Evolutionary conservation across 1,139 yeast species (phyloP).

Genomic region (Blastobotrys aristatus): DNA sequence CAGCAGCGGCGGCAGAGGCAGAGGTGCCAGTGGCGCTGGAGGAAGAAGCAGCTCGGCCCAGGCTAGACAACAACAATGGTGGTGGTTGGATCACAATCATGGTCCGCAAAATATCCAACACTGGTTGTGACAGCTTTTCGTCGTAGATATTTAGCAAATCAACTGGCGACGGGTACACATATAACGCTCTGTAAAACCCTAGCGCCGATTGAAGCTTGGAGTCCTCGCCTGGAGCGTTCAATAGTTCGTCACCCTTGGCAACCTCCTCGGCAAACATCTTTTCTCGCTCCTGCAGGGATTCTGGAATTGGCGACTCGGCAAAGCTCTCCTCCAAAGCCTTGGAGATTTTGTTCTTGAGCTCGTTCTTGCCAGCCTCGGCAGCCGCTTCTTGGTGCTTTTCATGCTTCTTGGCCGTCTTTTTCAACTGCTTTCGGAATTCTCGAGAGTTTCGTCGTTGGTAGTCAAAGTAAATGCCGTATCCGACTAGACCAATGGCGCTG

Average conservation of each 20-base stretch:
- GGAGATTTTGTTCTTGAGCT: slow-evolving; percentile 53
- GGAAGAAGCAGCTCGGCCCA: slow-evolving; percentile 42
- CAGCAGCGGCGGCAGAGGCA: slow-evolving; percentile 25
- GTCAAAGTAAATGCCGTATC: slow-evolving; percentile 86
- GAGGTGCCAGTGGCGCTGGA: slow-evolving; percentile 14
- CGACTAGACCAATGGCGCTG: slow-evolving; percentile 40
- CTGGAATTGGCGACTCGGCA: slow-evolving; percentile 69
- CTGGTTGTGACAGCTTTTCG: slow-evolving; percentile 75
- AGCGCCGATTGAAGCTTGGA: slow-evolving; percentile 65
- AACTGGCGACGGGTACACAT: slow-evolving; percentile 91
- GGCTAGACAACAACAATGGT: slow-evolving; percentile 64
- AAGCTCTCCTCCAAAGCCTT: slow-evolving; percentile 60
- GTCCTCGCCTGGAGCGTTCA: slow-evolving; percentile 26
- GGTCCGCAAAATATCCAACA: slow-evolving; percentile 76
- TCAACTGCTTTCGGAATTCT: slow-evolving; percentile 73
- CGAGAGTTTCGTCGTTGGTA: slow-evolving; percentile 80
- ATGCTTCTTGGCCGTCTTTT: slow-evolving; percentile 52
- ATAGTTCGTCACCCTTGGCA: slow-evolving; percentile 62
- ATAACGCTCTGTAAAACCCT: slow-evolving; percentile 89
- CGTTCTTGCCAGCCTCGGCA: slow-evolving; percentile 55
- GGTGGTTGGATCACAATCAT: slow-evolving; percentile 92
- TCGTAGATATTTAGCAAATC: slow-evolving; percentile 86
- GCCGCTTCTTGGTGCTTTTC: slow-evolving; percentile 53
- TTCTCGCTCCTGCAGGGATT: slow-evolving; percentile 65
- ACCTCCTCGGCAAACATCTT: slow-evolving; percentile 77